Percentiles rank a stretch among this genome's conserved stretches.
Conservation (phyloP, 2,329 filamentous ascomycete species). For the Ophiosphaerella herpotricha region DNA sequence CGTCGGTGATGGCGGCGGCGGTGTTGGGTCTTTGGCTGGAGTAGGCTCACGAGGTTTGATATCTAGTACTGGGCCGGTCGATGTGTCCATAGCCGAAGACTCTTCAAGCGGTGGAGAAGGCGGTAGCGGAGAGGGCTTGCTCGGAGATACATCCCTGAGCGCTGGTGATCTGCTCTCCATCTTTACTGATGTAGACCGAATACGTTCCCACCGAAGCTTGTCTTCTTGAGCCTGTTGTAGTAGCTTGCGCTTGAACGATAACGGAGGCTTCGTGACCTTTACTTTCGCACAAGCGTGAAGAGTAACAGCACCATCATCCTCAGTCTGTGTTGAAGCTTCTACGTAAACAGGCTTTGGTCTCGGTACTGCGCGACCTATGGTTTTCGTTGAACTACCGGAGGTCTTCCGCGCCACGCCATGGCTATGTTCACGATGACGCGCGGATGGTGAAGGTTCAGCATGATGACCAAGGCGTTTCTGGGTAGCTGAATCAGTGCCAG, state of each 20-base stretch:
- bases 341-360: slow-evolving; percentile 41
- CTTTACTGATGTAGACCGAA: slow-evolving; percentile 43
- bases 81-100: slow-evolving; percentile 32
- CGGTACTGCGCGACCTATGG: slow-evolving; percentile 31
- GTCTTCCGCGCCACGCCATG: slow-evolving; percentile 43
- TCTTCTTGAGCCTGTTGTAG: slow-evolving; percentile 46
- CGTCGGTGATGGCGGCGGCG: slow-evolving; percentile 18
- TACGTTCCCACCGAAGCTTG: slow-evolving; percentile 43
- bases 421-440: slow-evolving; percentile 41
- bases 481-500: slow-evolving; percentile 22
- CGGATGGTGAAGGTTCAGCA: slow-evolving; percentile 42
- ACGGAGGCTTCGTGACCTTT: slow-evolving; percentile 32
- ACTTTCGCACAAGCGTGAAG: slow-evolving; percentile 16
- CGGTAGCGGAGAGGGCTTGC: slow-evolving; percentile 37
- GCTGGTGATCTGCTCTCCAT: slow-evolving; percentile 39
- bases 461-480: slow-evolving; percentile 46
- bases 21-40: slow-evolving; percentile 28
- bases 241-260: slow-evolving; percentile 45
- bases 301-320: slow-evolving; percentile 16
- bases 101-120: slow-evolving; percentile 31
- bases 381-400: slow-evolving; percentile 48
- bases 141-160: slow-evolving; percentile 38
- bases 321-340: slow-evolving; percentile 42
- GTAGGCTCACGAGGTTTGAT: slow-evolving; percentile 25
- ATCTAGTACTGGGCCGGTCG: slow-evolving; percentile 22